Evolutionary conservation across 2,329 filamentous ascomycete genomes (phyloP), one percentile per base, ranked within the genome.

Genomic region (Ceratocystis papillata): DNA sequence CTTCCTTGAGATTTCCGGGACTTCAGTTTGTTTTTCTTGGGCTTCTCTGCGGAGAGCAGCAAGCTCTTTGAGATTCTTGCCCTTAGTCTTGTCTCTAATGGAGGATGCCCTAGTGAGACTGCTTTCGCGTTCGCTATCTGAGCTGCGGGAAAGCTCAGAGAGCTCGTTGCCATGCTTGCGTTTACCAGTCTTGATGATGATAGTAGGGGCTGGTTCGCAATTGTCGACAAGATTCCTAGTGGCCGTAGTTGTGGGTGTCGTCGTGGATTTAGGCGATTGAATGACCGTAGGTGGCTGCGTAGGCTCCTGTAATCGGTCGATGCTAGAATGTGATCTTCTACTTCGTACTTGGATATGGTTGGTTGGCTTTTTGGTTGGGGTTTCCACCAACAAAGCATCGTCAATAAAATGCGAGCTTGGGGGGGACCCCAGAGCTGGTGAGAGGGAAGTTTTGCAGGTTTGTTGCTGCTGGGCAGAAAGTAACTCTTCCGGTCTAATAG

Each of bases 381-480:
- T 68, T 66, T 68, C 67, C 2, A 59, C 37, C 22, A 67, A 44
- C 22, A 57, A 62, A 62, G 84, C 81, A 64, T 80, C 78, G 45
- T 84, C 79, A n/a, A 84, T 79, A 69, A 81, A 83, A 66, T 80
- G 78, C 7, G 82, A 85, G 57, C 83, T 77, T 0, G 83, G 81
- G 4, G 84, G 83, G 3, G 84, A 81, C 0, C 87, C 87, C 57
- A 90, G 79, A 66, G 90, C 86, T 5, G 87, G 86, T 2, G 87
- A 89, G 50, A 87, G 83, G 57, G 78, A 79, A 44, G 78, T 78
- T 62, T 79, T 76, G 57, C 73, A 74, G 5, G 74, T 17, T 10
- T 78, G 63, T 79, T 41, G n/a, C 30, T 41, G 48, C 15, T 60
- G 73, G 17, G 64, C 45, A 30, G 61, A 48, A 28, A 53, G 59